Evolutionary conservation across 495 filamentous ascomycete genomes (phyloP).

Genomic region (Podospora australis): DNA sequence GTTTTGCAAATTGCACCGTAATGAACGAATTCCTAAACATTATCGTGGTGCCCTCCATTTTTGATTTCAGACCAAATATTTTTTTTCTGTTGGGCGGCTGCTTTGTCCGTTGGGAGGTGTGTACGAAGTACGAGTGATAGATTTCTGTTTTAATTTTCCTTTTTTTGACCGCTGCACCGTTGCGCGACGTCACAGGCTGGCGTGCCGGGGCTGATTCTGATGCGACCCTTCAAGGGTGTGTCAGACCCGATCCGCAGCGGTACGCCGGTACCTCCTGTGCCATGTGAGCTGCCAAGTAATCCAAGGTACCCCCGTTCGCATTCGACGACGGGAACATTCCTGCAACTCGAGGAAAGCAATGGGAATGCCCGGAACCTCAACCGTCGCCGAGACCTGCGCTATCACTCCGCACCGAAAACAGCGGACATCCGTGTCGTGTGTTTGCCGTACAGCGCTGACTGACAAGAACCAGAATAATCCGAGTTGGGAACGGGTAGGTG

Average conservation of each 20-base stretch:
- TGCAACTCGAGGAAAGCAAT: slow-evolving; percentile 1
- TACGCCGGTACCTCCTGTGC: slow-evolving; percentile 2
- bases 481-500: too few species aligned
- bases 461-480: too few species aligned
- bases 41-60: background rate
- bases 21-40: background rate
- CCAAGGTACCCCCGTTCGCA: background rate
- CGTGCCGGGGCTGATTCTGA: background rate
- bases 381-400: slow-evolving; percentile 2
- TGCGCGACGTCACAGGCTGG: slow-evolving; percentile 6
- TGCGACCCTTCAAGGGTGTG: background rate
- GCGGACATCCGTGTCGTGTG: slow-evolving; percentile 4
- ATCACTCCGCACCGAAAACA: background rate
- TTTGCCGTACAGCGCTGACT: too few species aligned
- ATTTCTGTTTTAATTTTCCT: background rate
- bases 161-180: slow-evolving; percentile 4
- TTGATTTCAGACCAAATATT: background rate
- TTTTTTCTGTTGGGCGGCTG: slow-evolving; percentile 1
- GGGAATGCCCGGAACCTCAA: background rate
- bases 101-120: background rate
- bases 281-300: slow-evolving; percentile 1
- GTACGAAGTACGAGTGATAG: background rate
- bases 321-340: background rate
- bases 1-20: background rate
- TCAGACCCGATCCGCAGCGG: background rate